A percentile compares a stretch with the other conserved stretches of the same genome.
Conservation (phyloP, 2,329 filamentous ascomycete genomes). For the Hymenoscyphus fraxineus region DNA sequence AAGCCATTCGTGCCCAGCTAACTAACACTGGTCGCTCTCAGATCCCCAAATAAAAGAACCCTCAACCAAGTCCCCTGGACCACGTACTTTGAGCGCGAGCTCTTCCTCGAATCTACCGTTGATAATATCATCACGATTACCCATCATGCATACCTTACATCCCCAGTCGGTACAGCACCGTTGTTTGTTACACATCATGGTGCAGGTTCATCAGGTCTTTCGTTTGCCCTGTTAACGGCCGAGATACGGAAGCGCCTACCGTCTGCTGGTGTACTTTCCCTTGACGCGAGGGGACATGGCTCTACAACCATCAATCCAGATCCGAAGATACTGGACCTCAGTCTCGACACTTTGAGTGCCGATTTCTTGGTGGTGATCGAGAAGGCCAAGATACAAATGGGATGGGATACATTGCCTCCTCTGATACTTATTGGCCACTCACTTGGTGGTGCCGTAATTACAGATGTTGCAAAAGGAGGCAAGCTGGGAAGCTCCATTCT, state of each 20-base stretch:
- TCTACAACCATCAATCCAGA: slow-evolving; percentile 50
- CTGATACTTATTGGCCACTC: slow-evolving; percentile 86
- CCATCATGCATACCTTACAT: slow-evolving; percentile 85
- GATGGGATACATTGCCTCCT: slow-evolving; percentile 70
- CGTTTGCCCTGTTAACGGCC: slow-evolving; percentile 76
- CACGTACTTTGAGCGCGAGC: slow-evolving; percentile 83
- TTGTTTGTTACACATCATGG: slow-evolving; percentile 94
- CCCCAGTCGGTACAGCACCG: slow-evolving; percentile 68
- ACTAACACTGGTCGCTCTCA: slow-evolving; percentile 22
- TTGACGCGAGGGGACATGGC: slow-evolving; percentile 87
- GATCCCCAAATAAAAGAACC: slow-evolving; percentile 32
- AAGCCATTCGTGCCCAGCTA: neutral
- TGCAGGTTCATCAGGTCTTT: slow-evolving; percentile 86
- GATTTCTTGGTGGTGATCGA: slow-evolving; percentile 71
- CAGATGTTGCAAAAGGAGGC: slow-evolving; percentile 69
- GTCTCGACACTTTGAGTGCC: slow-evolving; percentile 64
- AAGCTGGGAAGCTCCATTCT: slow-evolving; percentile 65
- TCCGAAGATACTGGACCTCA: slow-evolving; percentile 56
- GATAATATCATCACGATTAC: slow-evolving; percentile 45
- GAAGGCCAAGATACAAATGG: slow-evolving; percentile 63
- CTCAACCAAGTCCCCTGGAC: slow-evolving; percentile 62
- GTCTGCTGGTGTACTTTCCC: slow-evolving; percentile 74
- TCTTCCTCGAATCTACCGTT: slow-evolving; percentile 60
- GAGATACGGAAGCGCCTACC: slow-evolving; percentile 77
- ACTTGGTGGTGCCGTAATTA: slow-evolving; percentile 86